Percentiles rank a stretch among this genome's conserved stretches.
Conservation (phyloP, 768 basidiomycete species). For the Tulasnella sp. region DNA sequence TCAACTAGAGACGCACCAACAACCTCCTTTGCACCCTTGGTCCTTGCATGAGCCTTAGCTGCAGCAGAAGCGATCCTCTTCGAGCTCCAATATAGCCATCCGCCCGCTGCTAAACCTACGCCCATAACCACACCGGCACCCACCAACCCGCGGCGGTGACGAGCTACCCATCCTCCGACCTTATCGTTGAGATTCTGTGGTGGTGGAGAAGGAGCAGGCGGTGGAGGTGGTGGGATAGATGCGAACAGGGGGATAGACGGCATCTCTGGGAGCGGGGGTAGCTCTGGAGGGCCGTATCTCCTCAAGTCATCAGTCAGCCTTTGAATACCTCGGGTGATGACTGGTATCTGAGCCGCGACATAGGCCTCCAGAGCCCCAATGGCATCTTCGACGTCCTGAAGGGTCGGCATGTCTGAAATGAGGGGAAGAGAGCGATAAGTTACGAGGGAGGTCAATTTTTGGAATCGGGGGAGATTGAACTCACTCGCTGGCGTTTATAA, state of each 20-base stretch:
- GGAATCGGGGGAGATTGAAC: not conserved
- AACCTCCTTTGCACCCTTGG: conserved; percentile 41
- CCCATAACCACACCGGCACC: conserved; percentile 43
- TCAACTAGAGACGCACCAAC: conserved; percentile 38
- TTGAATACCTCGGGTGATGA: conserved; percentile 46
- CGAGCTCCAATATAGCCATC: conserved; percentile 55
- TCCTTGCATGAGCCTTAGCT: conserved; percentile 14
- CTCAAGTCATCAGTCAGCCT: conserved; percentile 78
- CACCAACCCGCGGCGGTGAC: conserved; percentile 63
- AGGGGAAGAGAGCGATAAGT: conserved; percentile 7
- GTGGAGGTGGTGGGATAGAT: conserved; percentile 66
- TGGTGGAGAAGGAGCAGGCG: conserved; percentile 47
- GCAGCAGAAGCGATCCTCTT: conserved; percentile 42
- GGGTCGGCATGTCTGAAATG: conserved; percentile 33
- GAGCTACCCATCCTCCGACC: conserved; percentile 55
- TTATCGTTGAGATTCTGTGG: conserved; percentile 41
- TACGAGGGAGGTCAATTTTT: not conserved
- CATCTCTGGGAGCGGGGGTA: conserved; percentile 54
- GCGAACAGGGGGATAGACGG: conserved; percentile 57
- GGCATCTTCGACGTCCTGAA: conserved; percentile 36
- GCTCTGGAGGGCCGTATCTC: conserved; percentile 69
- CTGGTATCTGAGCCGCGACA: conserved; percentile 31
- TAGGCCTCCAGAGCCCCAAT: conserved; percentile 34
- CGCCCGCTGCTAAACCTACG: conserved; percentile 63
- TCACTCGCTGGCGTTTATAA: not conserved